Evolutionary conservation across 2,329 filamentous ascomycete genomes (phyloP).

Genomic region (Knufia petricola): DNA sequence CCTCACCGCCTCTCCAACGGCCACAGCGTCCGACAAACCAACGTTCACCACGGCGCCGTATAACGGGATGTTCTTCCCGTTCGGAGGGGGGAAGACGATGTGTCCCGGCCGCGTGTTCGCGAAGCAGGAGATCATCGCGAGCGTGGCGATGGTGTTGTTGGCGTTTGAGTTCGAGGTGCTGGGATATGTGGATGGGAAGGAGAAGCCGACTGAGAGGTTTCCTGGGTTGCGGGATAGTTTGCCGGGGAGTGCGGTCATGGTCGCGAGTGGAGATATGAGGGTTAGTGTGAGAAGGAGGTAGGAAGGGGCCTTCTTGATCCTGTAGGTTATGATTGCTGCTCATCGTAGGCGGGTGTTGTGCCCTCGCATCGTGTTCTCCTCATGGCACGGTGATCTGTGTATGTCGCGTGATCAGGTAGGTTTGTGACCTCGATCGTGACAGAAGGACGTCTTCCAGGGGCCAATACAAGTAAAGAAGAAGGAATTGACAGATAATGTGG

Average conservation of each 20-base stretch:
- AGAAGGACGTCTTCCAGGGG: too few species aligned
- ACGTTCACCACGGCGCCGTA: conserved; percentile 13
- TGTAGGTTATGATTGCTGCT: too few species aligned
- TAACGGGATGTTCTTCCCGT: conserved; percentile 23
- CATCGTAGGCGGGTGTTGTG: too few species aligned
- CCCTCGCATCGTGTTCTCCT: too few species aligned
- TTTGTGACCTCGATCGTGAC: too few species aligned
- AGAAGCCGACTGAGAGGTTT: conserved; percentile 10
- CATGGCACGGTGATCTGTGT: too few species aligned
- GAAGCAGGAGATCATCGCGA: conserved; percentile 32
- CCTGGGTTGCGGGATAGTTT: conserved; percentile 12
- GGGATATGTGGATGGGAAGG: conserved; percentile 12
- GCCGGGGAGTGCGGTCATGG: conserved; percentile 16
- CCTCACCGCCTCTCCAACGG: conserved; percentile 11
- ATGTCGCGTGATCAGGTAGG: too few species aligned
- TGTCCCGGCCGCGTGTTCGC: conserved; percentile 35
- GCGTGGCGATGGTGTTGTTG: conserved; percentile 22
- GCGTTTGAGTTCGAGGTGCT: conserved; percentile 15
- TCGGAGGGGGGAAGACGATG: conserved; percentile 29
- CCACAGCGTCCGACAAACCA: conserved; percentile 9
- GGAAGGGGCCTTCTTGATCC: neutral
- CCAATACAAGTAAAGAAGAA: too few species aligned
- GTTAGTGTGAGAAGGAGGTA: conserved; percentile 14
- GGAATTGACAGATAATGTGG: too few species aligned
- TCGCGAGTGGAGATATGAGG: conserved; percentile 14